Evolutionary conservation across 2,329 filamentous ascomycete genomes (phyloP).

Genomic region (Magnaporthales sp.): DNA sequence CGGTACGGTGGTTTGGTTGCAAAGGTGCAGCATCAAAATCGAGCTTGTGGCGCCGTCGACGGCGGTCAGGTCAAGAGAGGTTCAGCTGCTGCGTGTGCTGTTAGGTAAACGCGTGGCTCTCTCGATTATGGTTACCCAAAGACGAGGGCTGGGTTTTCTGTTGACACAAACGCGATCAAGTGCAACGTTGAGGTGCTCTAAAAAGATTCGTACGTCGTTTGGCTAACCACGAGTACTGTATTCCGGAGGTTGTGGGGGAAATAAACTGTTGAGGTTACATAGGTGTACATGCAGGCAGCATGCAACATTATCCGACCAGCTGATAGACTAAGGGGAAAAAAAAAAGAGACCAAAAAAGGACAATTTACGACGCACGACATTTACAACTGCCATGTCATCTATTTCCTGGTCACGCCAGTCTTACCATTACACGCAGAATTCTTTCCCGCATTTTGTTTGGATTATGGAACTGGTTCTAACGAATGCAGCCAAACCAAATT

Average conservation of each 20-base stretch:
- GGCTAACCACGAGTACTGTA: not conserved
- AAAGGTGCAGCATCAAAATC: slow-evolving; percentile 1
- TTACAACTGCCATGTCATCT: not conserved
- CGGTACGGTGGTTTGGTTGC: not conserved
- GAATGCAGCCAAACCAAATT: not conserved
- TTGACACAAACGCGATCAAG: not conserved
- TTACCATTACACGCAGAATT: not conserved
- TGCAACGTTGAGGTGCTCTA: not conserved
- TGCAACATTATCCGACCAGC: not conserved
- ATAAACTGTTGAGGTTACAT: not conserved
- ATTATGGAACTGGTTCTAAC: not conserved
- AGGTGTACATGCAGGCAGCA: not conserved
- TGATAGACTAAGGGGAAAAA: not conserved
- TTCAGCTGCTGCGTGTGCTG: not conserved
- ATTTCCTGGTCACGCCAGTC: not conserved
- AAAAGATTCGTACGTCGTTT: not conserved
- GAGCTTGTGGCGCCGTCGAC: not conserved
- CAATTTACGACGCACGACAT: too few species aligned
- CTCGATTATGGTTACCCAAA: not conserved
- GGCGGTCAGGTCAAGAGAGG: not conserved
- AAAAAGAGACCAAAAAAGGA: not conserved
- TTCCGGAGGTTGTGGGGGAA: not conserved
- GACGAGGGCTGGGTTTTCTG: not conserved
- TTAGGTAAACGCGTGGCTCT: not conserved
- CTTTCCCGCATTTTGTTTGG: not conserved